Conservation (phyloP, 2,329 filamentous ascomycete species). For the Diaporthe ilicicola region DNA sequence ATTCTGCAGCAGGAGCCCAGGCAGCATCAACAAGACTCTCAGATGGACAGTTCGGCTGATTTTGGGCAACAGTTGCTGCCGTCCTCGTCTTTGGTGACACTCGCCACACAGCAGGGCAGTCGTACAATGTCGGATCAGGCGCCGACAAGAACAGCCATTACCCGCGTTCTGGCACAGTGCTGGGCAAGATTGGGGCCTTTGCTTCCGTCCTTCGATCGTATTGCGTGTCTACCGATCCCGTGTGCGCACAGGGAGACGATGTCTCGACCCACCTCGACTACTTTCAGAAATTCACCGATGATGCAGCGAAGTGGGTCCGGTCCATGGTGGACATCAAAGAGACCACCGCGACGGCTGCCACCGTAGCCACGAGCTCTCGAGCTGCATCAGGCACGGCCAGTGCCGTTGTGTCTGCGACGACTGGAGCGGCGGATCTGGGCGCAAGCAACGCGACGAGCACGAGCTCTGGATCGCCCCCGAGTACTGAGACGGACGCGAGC, state of each 20-base stretch:
- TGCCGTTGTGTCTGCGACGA: background rate
- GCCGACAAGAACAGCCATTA: constrained; percentile 5
- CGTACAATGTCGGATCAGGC: constrained; percentile 19
- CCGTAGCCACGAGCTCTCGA: background rate
- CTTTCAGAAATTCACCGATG: constrained; percentile 44
- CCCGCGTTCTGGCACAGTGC: constrained; percentile 2
- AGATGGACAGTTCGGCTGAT: background rate
- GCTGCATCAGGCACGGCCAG: background rate
- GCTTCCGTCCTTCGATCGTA: constrained; percentile 42
- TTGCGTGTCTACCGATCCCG: constrained; percentile 48
- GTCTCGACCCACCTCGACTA: constrained; percentile 47
- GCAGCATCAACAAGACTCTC: no score
- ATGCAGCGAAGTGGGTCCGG: constrained; percentile 34
- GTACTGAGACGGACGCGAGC: background rate
- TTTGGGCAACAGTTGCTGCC: background rate
- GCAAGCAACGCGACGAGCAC: background rate
- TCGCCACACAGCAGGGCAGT: constrained; percentile 17
- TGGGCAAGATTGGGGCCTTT: constrained; percentile 41
- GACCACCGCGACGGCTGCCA: background rate
- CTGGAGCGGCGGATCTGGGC: background rate
- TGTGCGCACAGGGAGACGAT: constrained; percentile 46
- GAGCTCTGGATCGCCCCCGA: background rate
- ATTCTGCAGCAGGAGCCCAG: no score
- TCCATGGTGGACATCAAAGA: constrained; percentile 2
- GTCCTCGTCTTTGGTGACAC: constrained; percentile 10